Conservation (phyloP, 1,139 yeast species). For the Ogataea hybrid region DNA sequence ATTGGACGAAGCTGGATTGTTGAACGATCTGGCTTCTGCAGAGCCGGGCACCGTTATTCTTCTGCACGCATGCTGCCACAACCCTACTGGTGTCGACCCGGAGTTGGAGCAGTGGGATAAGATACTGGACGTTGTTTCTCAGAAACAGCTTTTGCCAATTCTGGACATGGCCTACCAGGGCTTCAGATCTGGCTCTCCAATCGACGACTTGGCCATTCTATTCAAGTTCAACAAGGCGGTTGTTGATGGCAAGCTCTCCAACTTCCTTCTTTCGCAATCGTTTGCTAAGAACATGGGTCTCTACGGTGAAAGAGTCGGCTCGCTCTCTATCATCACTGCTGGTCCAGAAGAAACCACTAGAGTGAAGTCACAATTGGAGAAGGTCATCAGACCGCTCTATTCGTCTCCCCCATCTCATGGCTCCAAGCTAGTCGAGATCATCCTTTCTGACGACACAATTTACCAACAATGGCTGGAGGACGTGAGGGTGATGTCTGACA, state of each 20-base stretch:
- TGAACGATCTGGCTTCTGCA: slow-evolving; percentile 38
- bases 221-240: slow-evolving; percentile 51
- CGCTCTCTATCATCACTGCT: slow-evolving; percentile 63
- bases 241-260: slow-evolving; percentile 40
- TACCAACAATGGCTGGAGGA: slow-evolving; percentile 76
- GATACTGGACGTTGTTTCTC: slow-evolving; percentile 59
- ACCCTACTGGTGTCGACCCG: slow-evolving; percentile 95
- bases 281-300: slow-evolving; percentile 97
- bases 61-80: slow-evolving; percentile 94
- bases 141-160: slow-evolving; percentile 63
- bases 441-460: slow-evolving; percentile 61
- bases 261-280: slow-evolving; percentile 71
- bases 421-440: slow-evolving; percentile 78
- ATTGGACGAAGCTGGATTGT: slow-evolving; percentile 52
- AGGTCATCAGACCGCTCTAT: slow-evolving; percentile 79
- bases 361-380: slow-evolving; percentile 76
- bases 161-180: slow-evolving; percentile 96
- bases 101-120: slow-evolving; percentile 73
- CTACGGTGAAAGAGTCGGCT: slow-evolving; percentile 94
- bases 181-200: slow-evolving; percentile 66
- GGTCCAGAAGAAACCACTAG: slow-evolving; percentile 42
- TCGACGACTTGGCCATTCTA: slow-evolving; percentile 48
- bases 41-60: slow-evolving; percentile 62
- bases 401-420: slow-evolving; percentile 97
- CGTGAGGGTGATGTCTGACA: slow-evolving; percentile 70